phyloP scores from a whole-genome alignment of 2,329 filamentous ascomycete genomes.

The Leptographium wingfieldii region DNA sequence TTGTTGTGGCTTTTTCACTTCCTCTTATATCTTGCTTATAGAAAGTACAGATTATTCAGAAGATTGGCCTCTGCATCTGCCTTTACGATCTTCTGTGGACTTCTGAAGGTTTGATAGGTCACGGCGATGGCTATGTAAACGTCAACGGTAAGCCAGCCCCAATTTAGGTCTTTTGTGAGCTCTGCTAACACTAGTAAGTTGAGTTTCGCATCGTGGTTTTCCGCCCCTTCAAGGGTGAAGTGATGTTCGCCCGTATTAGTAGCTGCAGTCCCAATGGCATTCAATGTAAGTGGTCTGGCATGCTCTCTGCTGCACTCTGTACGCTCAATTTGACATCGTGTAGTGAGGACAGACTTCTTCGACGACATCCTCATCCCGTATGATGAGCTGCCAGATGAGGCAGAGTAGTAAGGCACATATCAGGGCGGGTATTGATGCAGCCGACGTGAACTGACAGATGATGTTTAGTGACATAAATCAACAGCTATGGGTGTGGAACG shows the following conservation, averaged over 20 bases:
- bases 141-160: slow-evolving; percentile 57
- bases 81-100: slow-evolving; percentile 83
- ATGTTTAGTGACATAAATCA: slow-evolving; percentile 53
- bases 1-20: background rate
- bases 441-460: slow-evolving; percentile 12
- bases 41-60: slow-evolving; percentile 64
- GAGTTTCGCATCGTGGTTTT: slow-evolving; percentile 92
- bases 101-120: slow-evolving; percentile 86
- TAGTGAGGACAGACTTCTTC: slow-evolving; percentile 82
- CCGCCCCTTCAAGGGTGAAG: slow-evolving; percentile 89
- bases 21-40: background rate
- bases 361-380: slow-evolving; percentile 77
- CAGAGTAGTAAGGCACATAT: slow-evolving; percentile 54
- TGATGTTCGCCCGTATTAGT: slow-evolving; percentile 74
- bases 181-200: slow-evolving; percentile 36
- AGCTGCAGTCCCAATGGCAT: slow-evolving; percentile 33
- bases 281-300: slow-evolving; percentile 8
- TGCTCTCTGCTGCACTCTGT: background rate
- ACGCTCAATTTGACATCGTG: background rate
- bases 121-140: slow-evolving; percentile 84
- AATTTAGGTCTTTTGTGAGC: background rate
- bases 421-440: background rate
- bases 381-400: slow-evolving; percentile 61
- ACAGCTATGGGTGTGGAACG: slow-evolving; percentile 74
- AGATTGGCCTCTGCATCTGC: slow-evolving; percentile 85